Evolutionary conservation across 2,329 filamentous ascomycete species (phyloP), one percentile per base, ranked within the genome.

Genomic region (Capronia americana): DNA sequence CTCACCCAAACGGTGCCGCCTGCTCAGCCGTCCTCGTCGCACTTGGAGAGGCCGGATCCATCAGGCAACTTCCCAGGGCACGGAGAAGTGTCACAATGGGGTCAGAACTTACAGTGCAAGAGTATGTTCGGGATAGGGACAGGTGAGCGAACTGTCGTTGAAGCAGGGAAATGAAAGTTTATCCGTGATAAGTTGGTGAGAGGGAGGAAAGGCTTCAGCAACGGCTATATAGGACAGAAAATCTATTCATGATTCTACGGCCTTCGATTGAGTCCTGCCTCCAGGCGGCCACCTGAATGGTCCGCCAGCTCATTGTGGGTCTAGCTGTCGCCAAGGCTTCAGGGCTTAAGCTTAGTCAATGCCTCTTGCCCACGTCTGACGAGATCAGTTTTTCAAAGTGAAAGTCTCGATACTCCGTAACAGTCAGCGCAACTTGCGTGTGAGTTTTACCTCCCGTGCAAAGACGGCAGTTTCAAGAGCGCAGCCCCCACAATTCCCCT

Each of bases 131-230:
- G 23, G 8, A 50, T 17, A 48, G 41, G 32, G 57, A 59, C 57
- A 50, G 57, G 30, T 50, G 20, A 20, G 38, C 38, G 30, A 30
- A 26, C 57, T 59, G 57, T 59, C 57, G 38, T 59, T 7, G 30
- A 30, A 17, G 20, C n/a, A 17, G 57, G 28, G 57, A 59, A 44
- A 51, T 28, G 26, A 50, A 51, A 59, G 46, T 48, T 59, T 59
- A 30, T 51, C 23, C 20, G 57, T 59, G 44, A 24, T 59, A 12
- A 44, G 30, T 30, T 59, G 57, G 30, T 50, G 57, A 34, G 30
- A 51, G 24, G 28, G 32, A 51, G 44, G 41, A 30, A 59, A 59
- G 57, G 57, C 44, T 59, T 44, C 38, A 59, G 48, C 48, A 53
- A 28, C 48, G 26, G 48, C 48, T 53, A 53, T 53, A 53, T 53